These are phyloP conservation scores for Geotrichum carabidarum DNA, from an alignment of 1,139 yeast genomes.

Conservation along the genomic window DNA sequence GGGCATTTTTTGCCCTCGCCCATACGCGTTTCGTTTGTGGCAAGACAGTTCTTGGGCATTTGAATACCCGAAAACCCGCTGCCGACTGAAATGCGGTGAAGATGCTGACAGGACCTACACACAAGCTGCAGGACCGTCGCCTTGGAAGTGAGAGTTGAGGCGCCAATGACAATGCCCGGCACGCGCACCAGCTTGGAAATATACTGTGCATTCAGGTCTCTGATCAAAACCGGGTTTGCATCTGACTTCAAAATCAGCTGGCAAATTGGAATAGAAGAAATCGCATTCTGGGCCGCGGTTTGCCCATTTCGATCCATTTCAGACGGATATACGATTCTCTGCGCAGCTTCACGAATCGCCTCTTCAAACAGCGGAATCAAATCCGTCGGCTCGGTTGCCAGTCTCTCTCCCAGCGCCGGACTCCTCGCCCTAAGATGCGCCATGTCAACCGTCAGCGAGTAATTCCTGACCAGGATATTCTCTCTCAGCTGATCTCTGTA, in stretches of 20 bases:
- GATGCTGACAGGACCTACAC: slow-evolving; percentile 85
- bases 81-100: slow-evolving; percentile 58
- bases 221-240: slow-evolving; percentile 66
- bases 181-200: slow-evolving; percentile 86
- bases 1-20: slow-evolving; percentile 67
- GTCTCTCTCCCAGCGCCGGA: slow-evolving; percentile 79
- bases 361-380: slow-evolving; percentile 83
- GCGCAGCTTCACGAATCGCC: slow-evolving; percentile 89
- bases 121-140: slow-evolving; percentile 80
- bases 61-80: slow-evolving; percentile 76
- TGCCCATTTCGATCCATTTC: slow-evolving; percentile 25
- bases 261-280: slow-evolving; percentile 58
- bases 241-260: slow-evolving; percentile 75
- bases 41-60: slow-evolving; percentile 67
- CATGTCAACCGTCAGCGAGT: slow-evolving; percentile 66
- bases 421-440: slow-evolving; percentile 84
- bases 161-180: slow-evolving; percentile 88
- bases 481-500: slow-evolving; percentile 91
- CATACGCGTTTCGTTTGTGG: slow-evolving; percentile 43
- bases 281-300: slow-evolving; percentile 21
- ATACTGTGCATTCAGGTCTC: slow-evolving; percentile 81
- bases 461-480: slow-evolving; percentile 72
- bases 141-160: slow-evolving; percentile 82
- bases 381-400: slow-evolving; percentile 83
- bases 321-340: slow-evolving; percentile 62